These are phyloP conservation scores for Neonectria faginata DNA, from an alignment of 2,329 filamentous ascomycete species.

Conservation along the genomic window DNA sequence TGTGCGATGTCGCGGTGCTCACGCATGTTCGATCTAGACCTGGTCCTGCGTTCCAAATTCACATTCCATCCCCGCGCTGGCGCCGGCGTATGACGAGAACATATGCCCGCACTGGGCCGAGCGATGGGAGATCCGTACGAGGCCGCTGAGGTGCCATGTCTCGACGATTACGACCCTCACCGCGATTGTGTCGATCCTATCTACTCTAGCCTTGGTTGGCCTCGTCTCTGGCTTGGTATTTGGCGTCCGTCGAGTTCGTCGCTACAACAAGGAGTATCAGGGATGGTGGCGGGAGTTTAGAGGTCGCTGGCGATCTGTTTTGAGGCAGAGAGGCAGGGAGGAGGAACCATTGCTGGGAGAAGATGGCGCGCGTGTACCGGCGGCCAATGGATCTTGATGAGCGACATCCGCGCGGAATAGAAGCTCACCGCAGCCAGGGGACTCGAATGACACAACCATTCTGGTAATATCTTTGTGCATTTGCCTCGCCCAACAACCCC, in stretches of 20 bases:
- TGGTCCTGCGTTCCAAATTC: conserved; percentile 67
- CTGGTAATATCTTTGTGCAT: conserved; percentile 27
- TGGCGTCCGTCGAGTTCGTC: conserved; percentile 37
- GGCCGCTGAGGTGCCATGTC: conserved; percentile 51
- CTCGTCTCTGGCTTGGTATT: conserved; percentile 41
- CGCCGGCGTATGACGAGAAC: conserved; percentile 61
- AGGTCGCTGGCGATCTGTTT: conserved; percentile 30
- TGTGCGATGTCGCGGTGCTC: conserved; percentile 4
- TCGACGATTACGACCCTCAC: conserved; percentile 52
- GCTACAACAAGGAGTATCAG: conserved; percentile 37
- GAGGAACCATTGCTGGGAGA: conserved; percentile 47
- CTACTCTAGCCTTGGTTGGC: conserved; percentile 45
- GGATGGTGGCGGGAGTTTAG: conserved; percentile 34
- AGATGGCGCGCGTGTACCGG: conserved; percentile 17
- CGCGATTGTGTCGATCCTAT: conserved; percentile 43
- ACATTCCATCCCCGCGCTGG: conserved; percentile 58
- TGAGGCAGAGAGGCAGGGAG: conserved; percentile 41
- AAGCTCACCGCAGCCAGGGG: conserved; percentile 20
- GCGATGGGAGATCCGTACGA: conserved; percentile 53
- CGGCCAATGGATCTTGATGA: conserved; percentile 13
- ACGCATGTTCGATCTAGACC: conserved; percentile 52
- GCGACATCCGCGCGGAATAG: conserved; percentile 5
- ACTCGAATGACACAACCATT: not conserved
- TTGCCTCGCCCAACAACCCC: conserved; percentile 40
- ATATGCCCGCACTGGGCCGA: conserved; percentile 65